Conservation (phyloP, 176 grass and related monocot genomes). For the Zea luxurians region DNA sequence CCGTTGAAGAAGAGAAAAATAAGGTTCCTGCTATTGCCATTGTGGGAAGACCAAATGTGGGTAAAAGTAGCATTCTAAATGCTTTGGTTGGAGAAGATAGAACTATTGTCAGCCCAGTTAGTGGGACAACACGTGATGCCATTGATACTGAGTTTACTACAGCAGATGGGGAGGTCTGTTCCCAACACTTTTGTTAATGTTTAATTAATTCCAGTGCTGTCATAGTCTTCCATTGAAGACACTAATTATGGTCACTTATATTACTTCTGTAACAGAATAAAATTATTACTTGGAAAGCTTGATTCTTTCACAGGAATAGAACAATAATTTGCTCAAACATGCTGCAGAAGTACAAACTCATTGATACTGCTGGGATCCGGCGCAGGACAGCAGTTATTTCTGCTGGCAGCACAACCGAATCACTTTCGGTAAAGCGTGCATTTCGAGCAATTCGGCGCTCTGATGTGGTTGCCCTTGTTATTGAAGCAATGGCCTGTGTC, state of each 20-base stretch:
- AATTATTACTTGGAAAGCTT: not conserved
- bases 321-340: conserved; percentile 36
- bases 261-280: conserved; percentile 9
- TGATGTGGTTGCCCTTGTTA: conserved; percentile 90
- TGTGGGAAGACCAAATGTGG: conserved; percentile 98
- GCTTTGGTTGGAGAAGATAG: conserved; percentile 90
- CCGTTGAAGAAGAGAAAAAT: conserved; percentile 64
- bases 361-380: conserved; percentile 94
- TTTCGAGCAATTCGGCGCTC: conserved; percentile 81
- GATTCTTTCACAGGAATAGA: not conserved
- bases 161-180: conserved; percentile 77
- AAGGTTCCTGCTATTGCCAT: conserved; percentile 84
- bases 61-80: conserved; percentile 98
- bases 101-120: conserved; percentile 97
- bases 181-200: not conserved
- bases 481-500: conserved; percentile 85
- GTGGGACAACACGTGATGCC: conserved; percentile 95
- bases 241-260: not conserved
- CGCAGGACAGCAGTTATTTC: conserved; percentile 80
- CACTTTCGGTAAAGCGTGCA: conserved; percentile 90
- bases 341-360: conserved; percentile 86
- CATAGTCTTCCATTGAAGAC: not conserved
- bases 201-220: conserved; percentile 1
- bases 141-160: conserved; percentile 89
- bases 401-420: conserved; percentile 86